Conservation (phyloP, 257 asterid genomes). For the Jacaranda copaia region DNA sequence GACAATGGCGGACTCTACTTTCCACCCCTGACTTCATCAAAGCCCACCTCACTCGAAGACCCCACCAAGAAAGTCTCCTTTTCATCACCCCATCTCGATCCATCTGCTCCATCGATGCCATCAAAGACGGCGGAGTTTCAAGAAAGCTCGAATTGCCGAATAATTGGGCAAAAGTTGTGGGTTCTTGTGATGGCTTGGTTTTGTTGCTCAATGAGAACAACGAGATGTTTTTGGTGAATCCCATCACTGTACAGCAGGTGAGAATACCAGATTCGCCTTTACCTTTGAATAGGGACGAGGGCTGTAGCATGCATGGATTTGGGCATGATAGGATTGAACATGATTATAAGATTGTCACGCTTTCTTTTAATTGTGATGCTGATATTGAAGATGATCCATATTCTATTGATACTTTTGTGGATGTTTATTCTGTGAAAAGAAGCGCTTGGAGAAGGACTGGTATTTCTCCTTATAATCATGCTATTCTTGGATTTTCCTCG, state of each 20-base stretch:
- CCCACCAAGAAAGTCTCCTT: conserved; percentile 27
- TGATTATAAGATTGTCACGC: conserved; percentile 45
- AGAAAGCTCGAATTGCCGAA: neutral
- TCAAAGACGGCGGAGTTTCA: neutral
- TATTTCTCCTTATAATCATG: conserved; percentile 46
- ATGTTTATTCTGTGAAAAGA: conserved; percentile 36
- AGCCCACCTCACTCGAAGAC: conserved; percentile 19
- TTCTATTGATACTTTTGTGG: conserved; percentile 36
- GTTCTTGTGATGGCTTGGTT: conserved; percentile 38
- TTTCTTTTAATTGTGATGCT: conserved; percentile 19
- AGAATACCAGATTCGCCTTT: conserved; percentile 27
- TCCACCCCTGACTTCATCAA: conserved; percentile 29
- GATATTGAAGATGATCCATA: conserved; percentile 25
- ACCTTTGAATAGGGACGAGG: conserved; percentile 7
- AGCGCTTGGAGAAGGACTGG: conserved; percentile 45
- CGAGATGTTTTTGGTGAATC: conserved; percentile 35
- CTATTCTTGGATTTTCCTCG: conserved; percentile 23
- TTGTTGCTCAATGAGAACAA: conserved; percentile 5
- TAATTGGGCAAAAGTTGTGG: conserved; percentile 17
- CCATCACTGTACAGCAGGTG: conserved; percentile 33
- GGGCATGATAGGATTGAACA: conserved; percentile 40
- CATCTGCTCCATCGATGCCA: neutral
- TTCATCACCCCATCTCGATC: neutral
- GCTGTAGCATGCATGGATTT: conserved; percentile 39
- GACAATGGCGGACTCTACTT: conserved; percentile 18